Percentiles rank a stretch among this genome's conserved stretches.
Evolutionary conservation across 176 grass and related monocot species (phyloP).

Genomic region (Triticum urartu): DNA sequence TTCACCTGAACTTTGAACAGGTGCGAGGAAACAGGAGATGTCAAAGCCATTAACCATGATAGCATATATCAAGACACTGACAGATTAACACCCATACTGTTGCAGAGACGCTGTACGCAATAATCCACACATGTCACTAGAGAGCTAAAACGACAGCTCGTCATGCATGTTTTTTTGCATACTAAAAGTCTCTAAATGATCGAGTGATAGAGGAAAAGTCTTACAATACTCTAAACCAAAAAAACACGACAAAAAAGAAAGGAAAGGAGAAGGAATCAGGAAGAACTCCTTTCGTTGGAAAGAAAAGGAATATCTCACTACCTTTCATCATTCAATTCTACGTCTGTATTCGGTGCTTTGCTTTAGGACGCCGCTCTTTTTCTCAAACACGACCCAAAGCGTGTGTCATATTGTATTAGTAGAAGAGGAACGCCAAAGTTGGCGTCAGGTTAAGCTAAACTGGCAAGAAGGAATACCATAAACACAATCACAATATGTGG

Average conservation of each 20-base stretch:
- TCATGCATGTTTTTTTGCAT: slow-evolving; percentile 8
- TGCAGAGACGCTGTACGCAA: slow-evolving; percentile 1
- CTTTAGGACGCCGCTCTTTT: background rate
- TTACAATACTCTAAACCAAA: background rate
- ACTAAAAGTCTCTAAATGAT: background rate
- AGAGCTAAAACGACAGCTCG: slow-evolving; percentile 14
- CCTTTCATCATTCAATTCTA: slow-evolving; percentile 26
- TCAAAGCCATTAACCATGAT: background rate
- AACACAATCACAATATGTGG: background rate
- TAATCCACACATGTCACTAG: slow-evolving; percentile 15
- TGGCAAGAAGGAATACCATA: background rate
- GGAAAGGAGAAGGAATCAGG: background rate
- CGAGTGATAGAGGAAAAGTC: background rate
- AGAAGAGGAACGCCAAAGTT: background rate
- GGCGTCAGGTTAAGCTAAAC: background rate
- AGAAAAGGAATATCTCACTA: slow-evolving; percentile 10
- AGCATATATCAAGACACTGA: background rate
- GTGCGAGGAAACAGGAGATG: background rate
- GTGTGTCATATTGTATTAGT: background rate
- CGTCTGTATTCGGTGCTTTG: slow-evolving; percentile 14
- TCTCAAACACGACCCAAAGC: background rate
- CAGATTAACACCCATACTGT: slow-evolving; percentile 6
- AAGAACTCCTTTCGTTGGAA: slow-evolving; percentile 17
- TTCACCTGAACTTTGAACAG: slow-evolving; percentile 2
- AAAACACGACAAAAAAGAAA: background rate